Conservation (phyloP, 305 asterid genomes). For the Solanum chacoense region DNA sequence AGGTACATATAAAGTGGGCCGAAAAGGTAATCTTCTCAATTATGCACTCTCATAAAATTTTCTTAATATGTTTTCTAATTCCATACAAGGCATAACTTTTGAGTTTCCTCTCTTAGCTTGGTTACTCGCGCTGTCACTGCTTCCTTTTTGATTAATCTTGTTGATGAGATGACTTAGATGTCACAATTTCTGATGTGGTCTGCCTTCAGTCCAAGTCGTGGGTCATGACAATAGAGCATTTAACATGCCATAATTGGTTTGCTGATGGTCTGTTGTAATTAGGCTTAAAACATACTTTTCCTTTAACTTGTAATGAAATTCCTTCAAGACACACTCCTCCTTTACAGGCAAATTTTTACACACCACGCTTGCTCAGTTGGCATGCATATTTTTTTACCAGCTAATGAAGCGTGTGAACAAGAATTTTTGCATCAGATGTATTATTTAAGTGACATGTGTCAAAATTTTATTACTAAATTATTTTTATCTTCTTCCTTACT, state of each 20-base stretch:
- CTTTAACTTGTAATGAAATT: neutral
- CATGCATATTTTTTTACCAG: neutral
- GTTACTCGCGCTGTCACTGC: neutral
- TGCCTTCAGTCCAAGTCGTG: neutral
- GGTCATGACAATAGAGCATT: neutral
- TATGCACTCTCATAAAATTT: neutral
- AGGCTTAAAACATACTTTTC: neutral
- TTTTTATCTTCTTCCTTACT: neutral
- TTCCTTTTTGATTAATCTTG: neutral
- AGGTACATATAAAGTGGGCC: conserved; percentile 90
- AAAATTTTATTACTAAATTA: neutral
- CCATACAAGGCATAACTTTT: neutral
- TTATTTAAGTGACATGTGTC: neutral
- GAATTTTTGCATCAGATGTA: neutral
- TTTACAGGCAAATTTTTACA: neutral
- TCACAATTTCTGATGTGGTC: neutral
- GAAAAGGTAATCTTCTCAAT: conserved; percentile 50
- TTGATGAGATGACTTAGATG: neutral
- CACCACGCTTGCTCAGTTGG: neutral
- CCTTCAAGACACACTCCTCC: neutral
- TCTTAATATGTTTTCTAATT: neutral
- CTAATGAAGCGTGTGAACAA: neutral
- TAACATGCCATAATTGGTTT: neutral
- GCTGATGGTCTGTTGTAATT: neutral
- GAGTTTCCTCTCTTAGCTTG: neutral